Percentiles rank a stretch among this genome's conserved stretches.
Conservation (phyloP, 306 rosid species). For the Ormosia emarginata region DNA sequence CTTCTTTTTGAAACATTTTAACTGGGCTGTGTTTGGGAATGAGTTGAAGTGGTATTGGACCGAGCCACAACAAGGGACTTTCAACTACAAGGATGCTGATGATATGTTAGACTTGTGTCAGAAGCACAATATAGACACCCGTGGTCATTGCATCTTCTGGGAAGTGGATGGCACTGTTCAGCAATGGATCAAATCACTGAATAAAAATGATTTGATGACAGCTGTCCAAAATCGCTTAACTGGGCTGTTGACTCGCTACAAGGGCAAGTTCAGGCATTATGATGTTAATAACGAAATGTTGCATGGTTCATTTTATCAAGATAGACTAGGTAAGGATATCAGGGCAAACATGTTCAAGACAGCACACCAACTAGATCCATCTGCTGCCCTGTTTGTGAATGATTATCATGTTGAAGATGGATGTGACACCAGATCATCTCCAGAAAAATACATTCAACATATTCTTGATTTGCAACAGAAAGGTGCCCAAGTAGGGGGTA, state of each 20-base stretch:
- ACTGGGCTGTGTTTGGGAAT: conserved; percentile 96
- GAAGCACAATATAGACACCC: conserved; percentile 56
- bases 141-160: conserved; percentile 97
- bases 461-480: conserved; percentile 65
- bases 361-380: conserved; percentile 68
- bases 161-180: conserved; percentile 71
- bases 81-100: conserved; percentile 85
- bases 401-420: conserved; percentile 91
- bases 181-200: conserved; percentile 64
- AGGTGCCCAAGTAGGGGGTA: conserved; percentile 86
- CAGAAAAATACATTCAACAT: conserved; percentile 74
- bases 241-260: conserved; percentile 64
- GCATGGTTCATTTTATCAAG: conserved; percentile 81
- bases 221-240: conserved; percentile 78
- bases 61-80: conserved; percentile 72
- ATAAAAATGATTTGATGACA: conserved; percentile 52
- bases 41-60: conserved; percentile 98
- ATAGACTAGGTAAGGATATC: conserved; percentile 65
- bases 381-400: conserved; percentile 65
- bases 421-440: conserved; percentile 59
- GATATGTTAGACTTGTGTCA: conserved; percentile 65
- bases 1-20: conserved; percentile 73
- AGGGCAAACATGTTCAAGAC: conserved; percentile 83
- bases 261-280: conserved; percentile 77
- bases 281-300: conserved; percentile 96